These are phyloP conservation scores for Cadophora sp. DNA, from an alignment of 2,329 filamentous ascomycete genomes.

Conservation along the genomic window DNA sequence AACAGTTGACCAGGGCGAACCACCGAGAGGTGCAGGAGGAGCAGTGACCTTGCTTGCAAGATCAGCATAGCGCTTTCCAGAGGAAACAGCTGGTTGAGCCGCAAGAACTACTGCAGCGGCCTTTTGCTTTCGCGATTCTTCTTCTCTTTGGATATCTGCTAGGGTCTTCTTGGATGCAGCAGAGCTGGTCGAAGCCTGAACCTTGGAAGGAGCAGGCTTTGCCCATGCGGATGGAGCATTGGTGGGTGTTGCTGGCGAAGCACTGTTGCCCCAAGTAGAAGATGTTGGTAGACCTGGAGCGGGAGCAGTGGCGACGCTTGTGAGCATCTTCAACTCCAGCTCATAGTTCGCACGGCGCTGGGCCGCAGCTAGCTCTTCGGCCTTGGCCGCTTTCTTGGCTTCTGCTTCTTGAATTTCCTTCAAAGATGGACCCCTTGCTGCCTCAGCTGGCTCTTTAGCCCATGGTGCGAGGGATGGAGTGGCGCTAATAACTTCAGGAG, in stretches of 20 bases:
- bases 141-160: conserved; percentile 95
- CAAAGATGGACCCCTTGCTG: conserved; percentile 85
- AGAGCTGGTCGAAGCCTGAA: conserved; percentile 43
- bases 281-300: conserved; percentile 83
- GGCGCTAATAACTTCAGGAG: conserved; percentile 63
- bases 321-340: conserved; percentile 68
- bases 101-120: conserved; percentile 54
- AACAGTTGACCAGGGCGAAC: conserved; percentile 89
- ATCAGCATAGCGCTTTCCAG: conserved; percentile 91
- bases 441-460: conserved; percentile 83
- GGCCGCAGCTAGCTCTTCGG: conserved; percentile 80
- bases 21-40: conserved; percentile 51
- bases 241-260: conserved; percentile 43
- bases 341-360: conserved; percentile 80
- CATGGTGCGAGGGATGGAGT: conserved; percentile 86
- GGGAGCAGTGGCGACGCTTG: conserved; percentile 65
- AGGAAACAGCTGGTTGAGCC: conserved; percentile 51
- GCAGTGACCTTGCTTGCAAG: conserved; percentile 77
- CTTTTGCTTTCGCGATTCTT: conserved; percentile 85
- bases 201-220: conserved; percentile 54
- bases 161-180: conserved; percentile 80
- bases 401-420: conserved; percentile 98
- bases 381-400: conserved; percentile 89
- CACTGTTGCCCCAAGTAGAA: conserved; percentile 74
- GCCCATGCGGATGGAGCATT: conserved; percentile 51